These are phyloP conservation scores for Ogataea zsoltii DNA, from an alignment of 805 yeast species.

Conservation along the genomic window DNA sequence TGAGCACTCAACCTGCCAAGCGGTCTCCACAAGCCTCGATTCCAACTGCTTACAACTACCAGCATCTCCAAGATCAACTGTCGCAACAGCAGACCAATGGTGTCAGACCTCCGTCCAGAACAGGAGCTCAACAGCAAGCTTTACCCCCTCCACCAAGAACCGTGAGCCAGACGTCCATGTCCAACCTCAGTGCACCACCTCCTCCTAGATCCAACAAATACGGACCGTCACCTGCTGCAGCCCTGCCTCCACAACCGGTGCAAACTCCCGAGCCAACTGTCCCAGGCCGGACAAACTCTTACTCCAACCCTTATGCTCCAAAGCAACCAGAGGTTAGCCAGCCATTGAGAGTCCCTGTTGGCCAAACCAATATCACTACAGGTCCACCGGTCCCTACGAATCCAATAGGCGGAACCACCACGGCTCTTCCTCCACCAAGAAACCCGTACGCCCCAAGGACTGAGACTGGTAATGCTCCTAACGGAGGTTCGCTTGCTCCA, in stretches of 20 bases:
- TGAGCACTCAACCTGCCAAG: slow-evolving; percentile 30
- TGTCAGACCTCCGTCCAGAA: slow-evolving; percentile 22
- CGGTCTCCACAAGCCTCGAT: slow-evolving; percentile 27
- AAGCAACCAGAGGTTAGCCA: slow-evolving; percentile 24
- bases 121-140: slow-evolving; percentile 33
- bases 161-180: slow-evolving; percentile 20
- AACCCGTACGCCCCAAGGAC: slow-evolving; percentile 38
- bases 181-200: slow-evolving; percentile 20
- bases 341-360: slow-evolving; percentile 29
- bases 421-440: slow-evolving; percentile 25
- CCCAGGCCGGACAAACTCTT: slow-evolving; percentile 15
- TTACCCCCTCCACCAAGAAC: slow-evolving; percentile 35
- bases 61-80: slow-evolving; percentile 23
- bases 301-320: slow-evolving; percentile 39
- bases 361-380: slow-evolving; percentile 23
- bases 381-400: slow-evolving; percentile 3
- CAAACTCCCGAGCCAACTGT: slow-evolving; percentile 17
- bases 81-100: slow-evolving; percentile 14
- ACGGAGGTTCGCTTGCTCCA: slow-evolving; percentile 7
- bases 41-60: slow-evolving; percentile 28
- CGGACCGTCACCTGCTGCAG: slow-evolving; percentile 20
- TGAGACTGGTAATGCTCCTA: slow-evolving; percentile 21
- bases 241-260: slow-evolving; percentile 27
- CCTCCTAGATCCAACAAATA: slow-evolving; percentile 21
- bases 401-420: slow-evolving; percentile 8